A percentile compares a stretch with the other conserved stretches of the same genome.
phyloP scores from a whole-genome alignment of 2,329 filamentous ascomycete species.

The Hirsutella minnesotensis region DNA sequence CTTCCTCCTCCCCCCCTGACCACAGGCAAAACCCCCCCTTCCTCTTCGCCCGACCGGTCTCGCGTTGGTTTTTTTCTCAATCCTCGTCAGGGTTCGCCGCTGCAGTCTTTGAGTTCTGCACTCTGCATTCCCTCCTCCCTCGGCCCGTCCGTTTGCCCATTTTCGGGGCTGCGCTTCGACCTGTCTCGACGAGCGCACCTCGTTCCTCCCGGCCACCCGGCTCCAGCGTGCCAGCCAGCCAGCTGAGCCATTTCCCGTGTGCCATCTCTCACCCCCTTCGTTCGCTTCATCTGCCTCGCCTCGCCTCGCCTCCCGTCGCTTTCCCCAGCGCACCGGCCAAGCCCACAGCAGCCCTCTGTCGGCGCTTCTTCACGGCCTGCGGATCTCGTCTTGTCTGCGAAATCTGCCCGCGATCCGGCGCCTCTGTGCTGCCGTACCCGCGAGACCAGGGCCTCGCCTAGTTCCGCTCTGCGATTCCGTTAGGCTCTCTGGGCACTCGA shows the following conservation, averaged over 20 bases:
- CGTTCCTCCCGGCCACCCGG: constrained; percentile 1
- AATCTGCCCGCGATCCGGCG: no score
- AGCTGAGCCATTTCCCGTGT: neutral
- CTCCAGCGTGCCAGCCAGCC: neutral
- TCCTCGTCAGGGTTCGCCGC: neutral
- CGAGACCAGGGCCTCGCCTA: neutral
- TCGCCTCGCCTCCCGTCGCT: neutral
- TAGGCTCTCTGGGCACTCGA: neutral
- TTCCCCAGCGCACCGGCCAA: neutral
- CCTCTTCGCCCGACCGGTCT: neutral
- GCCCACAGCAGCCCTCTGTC: neutral
- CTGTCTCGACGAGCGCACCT: constrained; percentile 2
- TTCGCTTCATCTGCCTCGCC: constrained; percentile 1
- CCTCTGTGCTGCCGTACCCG: neutral
- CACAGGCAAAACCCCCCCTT: no score
- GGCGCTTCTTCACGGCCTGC: neutral
- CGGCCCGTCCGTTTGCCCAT: neutral
- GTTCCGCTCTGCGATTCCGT: neutral
- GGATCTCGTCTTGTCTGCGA: no score
- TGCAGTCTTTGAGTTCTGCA: neutral
- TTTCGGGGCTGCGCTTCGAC: constrained; percentile 2
- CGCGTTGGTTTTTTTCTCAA: no score
- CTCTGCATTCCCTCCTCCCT: neutral
- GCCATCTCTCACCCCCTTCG: neutral
- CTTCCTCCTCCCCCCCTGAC: neutral